Conservation (phyloP, 306 rosid species). For the Dalbergia oliveri region DNA sequence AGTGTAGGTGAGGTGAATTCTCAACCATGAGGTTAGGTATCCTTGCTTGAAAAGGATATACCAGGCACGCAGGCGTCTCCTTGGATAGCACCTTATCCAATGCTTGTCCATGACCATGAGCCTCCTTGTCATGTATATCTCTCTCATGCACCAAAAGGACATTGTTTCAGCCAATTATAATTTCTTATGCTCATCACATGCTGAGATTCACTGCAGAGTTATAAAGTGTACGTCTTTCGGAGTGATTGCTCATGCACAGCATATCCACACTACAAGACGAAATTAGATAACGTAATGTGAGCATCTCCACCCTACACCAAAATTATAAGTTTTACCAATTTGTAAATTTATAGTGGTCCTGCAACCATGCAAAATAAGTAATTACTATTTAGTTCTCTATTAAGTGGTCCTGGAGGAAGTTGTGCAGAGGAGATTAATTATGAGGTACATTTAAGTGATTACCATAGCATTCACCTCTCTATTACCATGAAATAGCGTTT, state of each 20-base stretch:
- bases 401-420: not conserved
- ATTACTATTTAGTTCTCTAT: too few species aligned
- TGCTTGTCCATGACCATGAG: constrained; percentile 10
- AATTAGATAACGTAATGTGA: not conserved
- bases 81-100: constrained; percentile 23
- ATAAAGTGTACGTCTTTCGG: not conserved
- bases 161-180: not conserved
- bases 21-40: constrained; percentile 3
- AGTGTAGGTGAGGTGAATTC: not conserved
- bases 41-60: not conserved
- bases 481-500: not conserved
- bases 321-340: constrained; percentile 1
- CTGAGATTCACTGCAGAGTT: not conserved
- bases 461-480: too few species aligned
- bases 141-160: not conserved
- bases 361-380: not conserved
- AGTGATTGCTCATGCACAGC: not conserved
- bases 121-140: not conserved
- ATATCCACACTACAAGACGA: constrained; percentile 18
- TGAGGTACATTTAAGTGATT: not conserved
- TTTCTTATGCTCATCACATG: not conserved
- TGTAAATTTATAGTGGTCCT: not conserved
- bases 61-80: not conserved
- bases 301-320: not conserved
- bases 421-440: not conserved